Percentiles rank a stretch among this genome's conserved stretches.
Conservation (phyloP, 192 early-diverging fungal species). For the Backusella macrospora region DNA sequence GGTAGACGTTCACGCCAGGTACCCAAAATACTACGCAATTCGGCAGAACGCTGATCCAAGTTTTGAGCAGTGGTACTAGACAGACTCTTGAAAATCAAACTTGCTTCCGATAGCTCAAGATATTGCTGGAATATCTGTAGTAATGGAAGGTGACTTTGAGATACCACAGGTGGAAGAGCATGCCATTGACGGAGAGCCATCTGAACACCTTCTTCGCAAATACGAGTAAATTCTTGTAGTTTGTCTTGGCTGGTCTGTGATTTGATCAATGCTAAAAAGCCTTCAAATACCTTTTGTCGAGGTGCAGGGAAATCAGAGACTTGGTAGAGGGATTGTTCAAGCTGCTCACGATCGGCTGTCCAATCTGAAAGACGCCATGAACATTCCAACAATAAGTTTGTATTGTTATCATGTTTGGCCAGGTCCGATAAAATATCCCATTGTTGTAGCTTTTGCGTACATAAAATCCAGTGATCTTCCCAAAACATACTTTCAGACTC, state of each 20-base stretch:
- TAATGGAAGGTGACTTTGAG: constrained; percentile 83
- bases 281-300: constrained; percentile 84
- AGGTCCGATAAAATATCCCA: constrained; percentile 97
- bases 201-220: constrained; percentile 87
- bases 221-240: constrained; percentile 69
- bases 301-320: constrained; percentile 66
- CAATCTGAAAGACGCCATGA: constrained; percentile 97
- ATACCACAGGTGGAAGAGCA: constrained; percentile 80
- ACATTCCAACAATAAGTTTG: constrained; percentile 87
- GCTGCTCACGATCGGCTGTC: constrained; percentile 76
- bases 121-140: constrained; percentile 96
- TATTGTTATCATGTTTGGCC: constrained; percentile 85
- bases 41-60: constrained; percentile 84
- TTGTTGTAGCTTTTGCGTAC: constrained; percentile 90
- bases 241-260: constrained; percentile 58
- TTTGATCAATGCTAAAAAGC: constrained; percentile 80
- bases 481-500: constrained; percentile 96
- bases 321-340: constrained; percentile 68
- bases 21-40: constrained; percentile 86
- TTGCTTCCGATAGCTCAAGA: constrained; percentile 93
- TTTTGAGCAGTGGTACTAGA: constrained; percentile 80
- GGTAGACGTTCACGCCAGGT: constrained; percentile 98
- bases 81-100: constrained; percentile 85
- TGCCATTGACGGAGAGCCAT: constrained; percentile 87
- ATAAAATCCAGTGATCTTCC: constrained; percentile 96